Evolutionary conservation across 495 filamentous ascomycete species (phyloP), one percentile per base, ranked within the genome.

Genomic region (Penicillium canariense): DNA sequence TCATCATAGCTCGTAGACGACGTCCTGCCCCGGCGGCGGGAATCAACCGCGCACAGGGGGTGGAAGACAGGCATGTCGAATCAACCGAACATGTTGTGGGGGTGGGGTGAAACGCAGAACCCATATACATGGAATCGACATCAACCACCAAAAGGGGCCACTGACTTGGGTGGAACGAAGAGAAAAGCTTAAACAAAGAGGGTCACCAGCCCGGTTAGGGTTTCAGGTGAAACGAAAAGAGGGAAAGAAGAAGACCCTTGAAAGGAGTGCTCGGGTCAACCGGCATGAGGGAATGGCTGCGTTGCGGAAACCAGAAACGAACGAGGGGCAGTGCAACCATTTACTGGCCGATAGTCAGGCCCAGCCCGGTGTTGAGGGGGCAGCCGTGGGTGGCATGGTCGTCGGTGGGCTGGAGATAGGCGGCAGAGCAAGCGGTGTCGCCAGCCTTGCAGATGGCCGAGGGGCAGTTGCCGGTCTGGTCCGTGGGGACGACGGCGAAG

Each of bases 311-410:
- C 20, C 40, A 39, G 11, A 52, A 48, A 51, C 6, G 40, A 32
- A 42, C n/a, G 7, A 31, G 2, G 18, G 35, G 27, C 9, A 39
- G 34, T 46, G 43, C 43, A 39, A 34, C 15, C 51, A 51, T 57
- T 59, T 71, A 67, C 60, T 68, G 62, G 48, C 73, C 73, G 22
- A 76, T 60, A 39, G 49, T 68, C 50, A 78, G 40, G 27, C 57
- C 59, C 54, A 78, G 69, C 42, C 58, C 60, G 43, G 75, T 78
- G 60, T 74, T 50, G 52, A 74, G 67, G 28, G 71, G 72, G 68
- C 75, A 78, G 47, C 72, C 69, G 63, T 76, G 75, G 32, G 73
- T 78, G 46, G 73, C 75, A 27, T 72, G 63, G 67, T 78, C 64
- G 61, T 76, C 73, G 25, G 66, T 63, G 15, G 72, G 71, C 54